Evolutionary conservation across 768 basidiomycete genomes (phyloP), one percentile per base, ranked within the genome.

Genomic region (Rubroboletus pulcherrimus): DNA sequence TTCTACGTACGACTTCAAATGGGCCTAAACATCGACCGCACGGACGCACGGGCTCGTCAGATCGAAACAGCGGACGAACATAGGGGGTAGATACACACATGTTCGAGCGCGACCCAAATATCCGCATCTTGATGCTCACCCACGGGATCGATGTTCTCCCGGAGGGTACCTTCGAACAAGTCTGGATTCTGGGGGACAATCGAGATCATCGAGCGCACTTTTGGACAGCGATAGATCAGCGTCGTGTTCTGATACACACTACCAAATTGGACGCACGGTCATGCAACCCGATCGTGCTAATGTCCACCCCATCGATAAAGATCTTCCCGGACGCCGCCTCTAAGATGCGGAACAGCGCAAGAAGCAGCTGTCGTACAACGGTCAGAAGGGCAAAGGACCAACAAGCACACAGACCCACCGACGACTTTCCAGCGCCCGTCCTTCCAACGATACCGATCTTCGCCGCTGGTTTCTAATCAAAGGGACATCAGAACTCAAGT

Each of bases 141-240:
- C 17, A 89, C 80, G 9, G 94, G 95, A 69, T 97, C 95, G 53
- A 97, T 87, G 65, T 97, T 97, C 61, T 93, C 85, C 52, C 92
- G 81, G 14, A 93, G 71, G 0, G 85, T 85, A 4, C 88, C 88
- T 65, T 86, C 84, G 58, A 86, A 87, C 24, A 87, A 64, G 65
- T 86, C 85, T 4, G 84, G 82, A 58, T 74, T 85, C 69, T 95
- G 92, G 2, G 92, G 92, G 15, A 94, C 91, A 65, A 95, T 95
- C 3, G 89, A 88, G 54, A 95, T 84, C 34, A 79, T 78, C 5
- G 86, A 87, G 9, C 91, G 84, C 46, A 93, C 89, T 62, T 47
- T 54, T n/a, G 15, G 15, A 33, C 2, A 12, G 9, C 2, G 11
- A 12, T n/a, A 21, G 0, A 8, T 64, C 7, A 56, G 46, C 17